Base-by-base conservation (phyloP, 306 rosid species). In the Albizia julibrissin region DNA sequence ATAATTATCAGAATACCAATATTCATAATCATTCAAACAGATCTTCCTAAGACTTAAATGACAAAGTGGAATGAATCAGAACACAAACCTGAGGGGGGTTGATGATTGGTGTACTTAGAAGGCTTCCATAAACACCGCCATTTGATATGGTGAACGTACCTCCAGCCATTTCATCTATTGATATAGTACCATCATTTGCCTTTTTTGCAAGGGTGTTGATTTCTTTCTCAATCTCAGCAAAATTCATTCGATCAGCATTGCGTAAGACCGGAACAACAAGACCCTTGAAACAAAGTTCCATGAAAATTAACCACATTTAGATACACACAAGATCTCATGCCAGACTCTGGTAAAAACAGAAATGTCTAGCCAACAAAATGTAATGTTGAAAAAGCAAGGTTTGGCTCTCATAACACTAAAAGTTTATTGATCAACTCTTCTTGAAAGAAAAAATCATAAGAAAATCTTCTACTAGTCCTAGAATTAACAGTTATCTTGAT, bases 111-210 rank as follows among this genome's bases (percentile, higher is more conserved):
- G 91, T 89, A 82, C 91, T 87, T 69, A 87, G 27, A 69, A 89
- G 92, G 81, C 92, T 89, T 82, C 92, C 89, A 56, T 82, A 89
- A 67, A 89, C 91, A 40, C 92, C 92, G 7, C 91, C 91, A 24
- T 89, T 87, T 16, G 91, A 89, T 87, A 89, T 86, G 6, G 92
- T 89, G 58, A 89, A 87, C 15, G 91, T 77, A 43, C 91, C 92
- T 76, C 92, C 91, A 69, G 91, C 92, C 92, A 89, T 89, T 79
- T 89, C 88, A 81, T 89, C 91, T 52, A 89, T 89, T 18, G 89
- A 89, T 74, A 87, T 74, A 61, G 88, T 78, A 14, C 91, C 92
- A 71, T 87, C 87, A 44, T 77, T 86, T 79, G 92, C 92, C 87
- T 84, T 89, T 80, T 89, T 86, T 24, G 91, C 91, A 80, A 87